Evolutionary conservation across 345 rosid genomes (phyloP), one percentile per base, ranked within the genome.

Genomic region (Lumnitzera littorea): DNA sequence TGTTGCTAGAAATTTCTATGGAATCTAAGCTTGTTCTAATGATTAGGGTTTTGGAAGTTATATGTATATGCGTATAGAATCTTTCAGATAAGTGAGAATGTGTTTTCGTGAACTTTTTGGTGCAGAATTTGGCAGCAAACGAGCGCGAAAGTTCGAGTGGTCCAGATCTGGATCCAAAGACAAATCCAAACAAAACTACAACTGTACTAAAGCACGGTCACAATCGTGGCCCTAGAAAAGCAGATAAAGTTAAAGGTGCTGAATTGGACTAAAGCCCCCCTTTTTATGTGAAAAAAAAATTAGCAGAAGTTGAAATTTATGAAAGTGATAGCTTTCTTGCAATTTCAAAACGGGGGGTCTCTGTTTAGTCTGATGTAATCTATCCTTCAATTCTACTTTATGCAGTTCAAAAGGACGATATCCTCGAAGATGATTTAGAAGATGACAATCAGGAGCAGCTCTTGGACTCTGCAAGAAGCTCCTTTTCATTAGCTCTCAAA

Each of bases 401-500:
- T 31, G 74, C 82, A 75, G 92, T 71, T 72, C 79, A 70, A 72
- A 80, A 65, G 73, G 82, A 78, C 50, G 82, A 81, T 77, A 76
- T 48, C 43, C 43, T 36, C 49, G 78, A 62, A 31, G 70, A 72
- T 10, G 66, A 53, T 12, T 36, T 62, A 52, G 87, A 82, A 49
- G 88, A 79, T 61, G 85, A 78, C 50, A 70, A 31, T 56, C 81
- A 73, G 51, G 75, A 36, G 43, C 43, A 36, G 56, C 56, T 74
- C 23, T 57, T 70, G 48, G 91, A 83, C 72, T 87, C 97, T 46
- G 95, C 91, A 8, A 86, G 97, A 63, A 90, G 76, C 74, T 90
- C 97, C 31, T 90, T 90, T 69, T 87, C 97, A 75, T 74, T 81
- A 52, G 91, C 96, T 63, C 80, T 87, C 64, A 81, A 83, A 90